These are phyloP conservation scores for Dendryphion nanum DNA, from an alignment of 2,329 filamentous ascomycete genomes.

Conservation along the genomic window DNA sequence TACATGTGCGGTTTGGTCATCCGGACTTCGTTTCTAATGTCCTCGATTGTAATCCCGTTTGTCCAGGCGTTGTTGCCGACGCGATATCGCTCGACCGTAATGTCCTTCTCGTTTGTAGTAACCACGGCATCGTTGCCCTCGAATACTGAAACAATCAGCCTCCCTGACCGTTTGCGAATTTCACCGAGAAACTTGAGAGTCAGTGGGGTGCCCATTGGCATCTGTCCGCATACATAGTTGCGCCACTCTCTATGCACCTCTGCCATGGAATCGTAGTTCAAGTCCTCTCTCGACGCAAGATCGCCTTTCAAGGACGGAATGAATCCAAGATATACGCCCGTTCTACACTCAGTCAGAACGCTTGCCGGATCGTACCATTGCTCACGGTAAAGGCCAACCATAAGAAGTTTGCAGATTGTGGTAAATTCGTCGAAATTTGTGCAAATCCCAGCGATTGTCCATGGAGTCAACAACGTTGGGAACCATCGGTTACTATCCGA, in stretches of 20 bases:
- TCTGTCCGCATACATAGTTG: constrained; percentile 30
- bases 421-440: constrained; percentile 31
- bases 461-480: constrained; percentile 21
- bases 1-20: constrained; percentile 23
- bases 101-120: constrained; percentile 20
- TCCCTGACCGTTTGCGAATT: constrained; percentile 15
- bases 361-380: constrained; percentile 23
- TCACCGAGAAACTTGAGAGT: constrained; percentile 21
- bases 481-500: constrained; percentile 31
- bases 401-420: constrained; percentile 25
- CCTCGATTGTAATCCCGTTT: constrained; percentile 20
- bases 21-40: constrained; percentile 26
- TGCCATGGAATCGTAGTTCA: constrained; percentile 7
- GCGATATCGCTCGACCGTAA: constrained; percentile 23
- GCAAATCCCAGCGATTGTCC: constrained; percentile 26
- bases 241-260: constrained; percentile 18
- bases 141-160: constrained; percentile 24
- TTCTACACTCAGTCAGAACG: constrained; percentile 19
- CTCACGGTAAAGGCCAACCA: constrained; percentile 23
- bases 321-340: constrained; percentile 26
- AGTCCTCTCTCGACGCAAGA: constrained; percentile 1
- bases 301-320: constrained; percentile 23
- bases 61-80: constrained; percentile 14
- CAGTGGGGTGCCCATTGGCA: constrained; percentile 23
- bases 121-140: constrained; percentile 28